Conservation (phyloP, 768 basidiomycete species). For the Boletus patriciae region DNA sequence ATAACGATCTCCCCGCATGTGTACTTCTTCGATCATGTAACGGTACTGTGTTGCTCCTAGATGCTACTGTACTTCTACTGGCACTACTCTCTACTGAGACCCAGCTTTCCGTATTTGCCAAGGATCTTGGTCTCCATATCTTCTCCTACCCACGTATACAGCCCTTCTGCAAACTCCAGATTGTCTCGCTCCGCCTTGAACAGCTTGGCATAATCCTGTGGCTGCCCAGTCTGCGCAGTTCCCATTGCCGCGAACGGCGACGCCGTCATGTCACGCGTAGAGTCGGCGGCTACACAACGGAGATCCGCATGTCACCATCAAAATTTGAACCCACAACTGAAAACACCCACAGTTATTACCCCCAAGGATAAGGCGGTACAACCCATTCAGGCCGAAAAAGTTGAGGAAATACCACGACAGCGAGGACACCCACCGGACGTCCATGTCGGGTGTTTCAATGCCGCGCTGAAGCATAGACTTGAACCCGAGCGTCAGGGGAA, state of each 20-base stretch:
- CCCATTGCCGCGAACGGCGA: conserved; percentile 64
- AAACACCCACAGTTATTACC: conserved; percentile 74
- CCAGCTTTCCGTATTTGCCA: conserved; percentile 69
- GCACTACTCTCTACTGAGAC: conserved; percentile 27
- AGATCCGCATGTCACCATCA: conserved; percentile 16
- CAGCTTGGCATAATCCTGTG: conserved; percentile 85
- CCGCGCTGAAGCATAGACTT: conserved; percentile 98
- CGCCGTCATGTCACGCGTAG: conserved; percentile 69
- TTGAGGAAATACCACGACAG: conserved; percentile 99
- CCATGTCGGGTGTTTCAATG: conserved; percentile 93
- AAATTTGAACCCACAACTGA: conserved; percentile 6
- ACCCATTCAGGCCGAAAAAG: conserved; percentile 94
- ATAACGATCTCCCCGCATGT: conserved; percentile 19
- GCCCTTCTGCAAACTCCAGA: conserved; percentile 84
- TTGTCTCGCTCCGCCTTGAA: conserved; percentile 93
- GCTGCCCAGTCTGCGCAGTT: conserved; percentile 49
- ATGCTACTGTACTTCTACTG: conserved; percentile 15
- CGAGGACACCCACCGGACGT: conserved; percentile 98
- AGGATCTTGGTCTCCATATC: conserved; percentile 80
- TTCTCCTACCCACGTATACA: conserved; percentile 80
- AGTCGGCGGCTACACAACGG: conserved; percentile 64
- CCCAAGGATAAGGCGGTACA: conserved; percentile 92
- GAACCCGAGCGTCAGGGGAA: conserved; percentile 95
- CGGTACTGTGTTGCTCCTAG: conserved; percentile 19
- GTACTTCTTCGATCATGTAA: conserved; percentile 31